phyloP scores from a whole-genome alignment of 2,329 filamentous ascomycete genomes.

The Cladosporium sp. region DNA sequence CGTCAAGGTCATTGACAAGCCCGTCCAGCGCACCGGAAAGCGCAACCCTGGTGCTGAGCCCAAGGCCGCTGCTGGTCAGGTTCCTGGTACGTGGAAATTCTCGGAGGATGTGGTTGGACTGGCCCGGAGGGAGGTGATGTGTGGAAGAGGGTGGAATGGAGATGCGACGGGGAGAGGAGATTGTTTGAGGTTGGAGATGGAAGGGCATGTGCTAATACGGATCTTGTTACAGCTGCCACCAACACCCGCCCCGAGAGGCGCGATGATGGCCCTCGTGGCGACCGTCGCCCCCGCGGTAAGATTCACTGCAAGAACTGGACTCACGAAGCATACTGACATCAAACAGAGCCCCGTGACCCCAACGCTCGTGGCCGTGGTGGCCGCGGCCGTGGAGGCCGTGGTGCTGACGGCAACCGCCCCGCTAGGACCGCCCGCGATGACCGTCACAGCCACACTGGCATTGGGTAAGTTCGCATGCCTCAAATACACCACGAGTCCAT shows the following conservation, averaged over 20 bases:
- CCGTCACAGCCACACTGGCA: conserved; percentile 61
- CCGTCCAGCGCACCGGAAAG: conserved; percentile 74
- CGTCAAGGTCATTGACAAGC: conserved; percentile 87
- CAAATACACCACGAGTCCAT: neutral
- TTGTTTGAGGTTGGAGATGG: neutral
- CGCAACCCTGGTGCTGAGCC: conserved; percentile 79
- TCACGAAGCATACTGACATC: neutral
- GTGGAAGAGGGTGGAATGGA: neutral
- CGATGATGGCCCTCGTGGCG: conserved; percentile 63
- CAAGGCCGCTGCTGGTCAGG: conserved; percentile 49
- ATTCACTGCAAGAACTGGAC: neutral
- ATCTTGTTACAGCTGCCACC: conserved; percentile 59
- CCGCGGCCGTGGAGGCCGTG: conserved; percentile 52
- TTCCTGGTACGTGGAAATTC: conserved; percentile 69
- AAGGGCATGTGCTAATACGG: conserved; percentile 17
- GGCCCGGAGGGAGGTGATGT: neutral
- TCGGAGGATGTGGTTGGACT: neutral
- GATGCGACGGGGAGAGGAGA: neutral
- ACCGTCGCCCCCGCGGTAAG: conserved; percentile 44
- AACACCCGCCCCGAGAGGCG: conserved; percentile 74
- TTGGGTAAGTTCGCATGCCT: conserved; percentile 51
- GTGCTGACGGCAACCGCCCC: conserved; percentile 57
- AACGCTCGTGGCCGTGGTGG: conserved; percentile 50
- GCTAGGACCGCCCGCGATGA: conserved; percentile 53
- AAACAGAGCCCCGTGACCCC: conserved; percentile 32